Evolutionary conservation across 176 grass and related monocot genomes (phyloP).

Genomic region (Thinopyrum elongatum): DNA sequence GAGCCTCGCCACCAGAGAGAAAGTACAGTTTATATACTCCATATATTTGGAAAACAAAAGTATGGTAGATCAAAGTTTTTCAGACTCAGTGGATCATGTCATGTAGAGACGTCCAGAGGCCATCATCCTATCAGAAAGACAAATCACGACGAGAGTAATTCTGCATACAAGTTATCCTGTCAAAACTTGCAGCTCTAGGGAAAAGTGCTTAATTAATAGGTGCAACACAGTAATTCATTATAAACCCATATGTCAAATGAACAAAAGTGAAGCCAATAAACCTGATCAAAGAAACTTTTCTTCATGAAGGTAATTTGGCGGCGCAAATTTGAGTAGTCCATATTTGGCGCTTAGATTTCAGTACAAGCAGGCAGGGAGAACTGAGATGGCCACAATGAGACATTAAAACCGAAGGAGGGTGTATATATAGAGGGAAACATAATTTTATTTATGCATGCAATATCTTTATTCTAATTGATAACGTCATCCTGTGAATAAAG

Average conservation of each 20-base stretch:
- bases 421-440: slow-evolving; percentile 45
- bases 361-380: slow-evolving; percentile 28
- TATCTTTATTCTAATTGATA: too few species aligned
- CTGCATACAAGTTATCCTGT: background rate
- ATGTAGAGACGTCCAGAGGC: background rate
- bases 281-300: slow-evolving; percentile 84
- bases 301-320: slow-evolving; percentile 54
- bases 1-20: background rate
- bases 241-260: background rate
- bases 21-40: background rate
- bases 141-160: slow-evolving; percentile 8
- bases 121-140: background rate
- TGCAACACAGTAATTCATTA: background rate
- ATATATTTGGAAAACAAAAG: background rate
- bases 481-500: too few species aligned
- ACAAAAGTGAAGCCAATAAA: slow-evolving; percentile 19
- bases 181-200: background rate
- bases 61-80: background rate
- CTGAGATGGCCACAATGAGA: slow-evolving; percentile 32
- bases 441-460: slow-evolving; percentile 39
- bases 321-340: slow-evolving; percentile 45
- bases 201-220: background rate
- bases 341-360: slow-evolving; percentile 22
- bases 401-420: slow-evolving; percentile 1
- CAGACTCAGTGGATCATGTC: background rate